Evolutionary conservation across 2,329 filamentous ascomycete genomes (phyloP), one percentile per base, ranked within the genome.

Genomic region (Xylariaceae sp.): DNA sequence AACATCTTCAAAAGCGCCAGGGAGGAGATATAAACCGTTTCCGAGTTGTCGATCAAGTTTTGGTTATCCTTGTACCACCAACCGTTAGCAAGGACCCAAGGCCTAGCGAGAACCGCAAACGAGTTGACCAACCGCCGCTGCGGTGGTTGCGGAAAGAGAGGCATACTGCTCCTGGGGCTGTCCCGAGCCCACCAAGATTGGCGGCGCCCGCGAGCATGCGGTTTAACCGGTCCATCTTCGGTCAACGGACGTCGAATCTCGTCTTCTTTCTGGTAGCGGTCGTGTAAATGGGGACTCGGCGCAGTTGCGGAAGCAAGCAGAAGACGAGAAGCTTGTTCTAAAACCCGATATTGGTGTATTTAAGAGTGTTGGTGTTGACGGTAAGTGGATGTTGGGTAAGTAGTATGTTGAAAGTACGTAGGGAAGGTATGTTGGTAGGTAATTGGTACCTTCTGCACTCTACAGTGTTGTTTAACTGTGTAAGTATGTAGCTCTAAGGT

Each of bases 11-110:
- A 75, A 37, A 98, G 76, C 36, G 92, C 92, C 46, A 98, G 80
- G 34, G 92, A 98, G 36, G 92, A 98, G 57, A 98, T 98, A 71
- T 98, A 95, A 54, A 98, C 92, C 23, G 92, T 98, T 72, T 98
- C 92, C 56, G 90, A 95, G 71, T 98, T 98, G 65, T 98, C 92
- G 65, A 98, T 94, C 45, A 98, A 78, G 61, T 84, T 89, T 27
- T 79, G 76, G 54, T 90, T 92, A 57, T 97, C 90, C 87, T 95
- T 52, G 33, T 33, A 17, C 14, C 13, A 16, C n/a, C n/a, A 11
- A 24, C 11, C 11, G 11, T 24, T 24, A 24, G 21, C 21, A 24
- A 24, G 7, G 6, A 11, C 11, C 21, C 21, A 6, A 7, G 11
- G 21, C 11, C 21, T 24, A 11, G 21, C 21, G 21, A 7, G 21